A percentile compares a stretch with the other conserved stretches of the same genome.
Evolutionary conservation across 1,139 yeast genomes (phyloP).

Genomic region (Yamadazyma sp.): DNA sequence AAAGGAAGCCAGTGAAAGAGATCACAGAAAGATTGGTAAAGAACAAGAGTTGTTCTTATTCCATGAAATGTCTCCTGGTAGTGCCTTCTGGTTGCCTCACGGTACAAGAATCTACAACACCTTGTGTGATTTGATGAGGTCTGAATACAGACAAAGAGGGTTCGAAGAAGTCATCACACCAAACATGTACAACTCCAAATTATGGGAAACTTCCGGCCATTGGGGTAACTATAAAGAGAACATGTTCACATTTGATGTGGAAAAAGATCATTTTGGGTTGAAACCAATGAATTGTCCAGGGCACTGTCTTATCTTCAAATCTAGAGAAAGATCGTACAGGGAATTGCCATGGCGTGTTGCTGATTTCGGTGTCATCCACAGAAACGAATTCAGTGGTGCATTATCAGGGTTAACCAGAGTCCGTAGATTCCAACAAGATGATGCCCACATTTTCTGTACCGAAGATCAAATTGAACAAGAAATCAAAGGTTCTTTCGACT

Average conservation of each 20-base stretch:
- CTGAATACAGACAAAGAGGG: constrained; percentile 86
- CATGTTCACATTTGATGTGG: constrained; percentile 74
- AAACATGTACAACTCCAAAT: constrained; percentile 90
- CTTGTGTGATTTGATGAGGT: constrained; percentile 72
- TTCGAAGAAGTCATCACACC: constrained; percentile 98
- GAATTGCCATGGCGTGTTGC: constrained; percentile 97
- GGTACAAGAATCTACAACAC: constrained; percentile 95
- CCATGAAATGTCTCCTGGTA: constrained; percentile 96
- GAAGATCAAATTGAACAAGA: constrained; percentile 83
- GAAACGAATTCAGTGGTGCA: constrained; percentile 94
- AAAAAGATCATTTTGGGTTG: constrained; percentile 56
- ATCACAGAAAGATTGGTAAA: constrained; percentile 93
- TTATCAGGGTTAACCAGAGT: constrained; percentile 87
- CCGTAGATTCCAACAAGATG: constrained; percentile 98
- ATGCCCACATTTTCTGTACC: constrained; percentile 95
- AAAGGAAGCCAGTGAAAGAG: constrained; percentile 96
- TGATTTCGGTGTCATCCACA: constrained; percentile 92
- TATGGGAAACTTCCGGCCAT: constrained; percentile 96
- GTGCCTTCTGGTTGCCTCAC: constrained; percentile 97
- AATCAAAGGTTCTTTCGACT: constrained; percentile 75
- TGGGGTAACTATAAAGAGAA: constrained; percentile 97
- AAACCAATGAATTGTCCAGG: constrained; percentile 99
- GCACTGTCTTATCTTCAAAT: constrained; percentile 84
- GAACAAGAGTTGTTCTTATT: constrained; percentile 96
- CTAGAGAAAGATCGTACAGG: constrained; percentile 88